phyloP scores from a whole-genome alignment of 768 basidiomycete species.

The Mycena chlorophos region DNA sequence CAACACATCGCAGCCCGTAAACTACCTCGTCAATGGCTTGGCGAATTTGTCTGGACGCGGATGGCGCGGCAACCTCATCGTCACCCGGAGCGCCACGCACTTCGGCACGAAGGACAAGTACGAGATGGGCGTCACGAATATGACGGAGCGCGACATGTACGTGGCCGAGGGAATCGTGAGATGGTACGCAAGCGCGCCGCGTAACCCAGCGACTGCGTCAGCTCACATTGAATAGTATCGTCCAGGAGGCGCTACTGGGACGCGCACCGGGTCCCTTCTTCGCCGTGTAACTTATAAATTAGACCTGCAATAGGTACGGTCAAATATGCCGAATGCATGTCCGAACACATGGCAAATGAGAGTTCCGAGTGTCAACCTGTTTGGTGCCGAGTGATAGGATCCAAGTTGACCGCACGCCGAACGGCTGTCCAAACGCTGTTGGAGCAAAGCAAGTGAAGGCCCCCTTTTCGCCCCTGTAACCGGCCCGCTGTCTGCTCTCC shows the following conservation, averaged over 20 bases:
- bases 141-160: neutral
- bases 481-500: no score
- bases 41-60: neutral
- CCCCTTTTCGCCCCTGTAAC: no score
- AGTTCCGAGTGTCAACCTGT: no score
- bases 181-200: neutral
- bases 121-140: neutral
- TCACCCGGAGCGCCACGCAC: neutral
- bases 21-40: neutral
- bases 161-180: neutral
- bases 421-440: no score
- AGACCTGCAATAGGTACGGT: no score
- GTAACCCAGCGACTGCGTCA: no score
- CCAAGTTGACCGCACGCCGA: no score
- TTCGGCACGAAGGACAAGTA: neutral
- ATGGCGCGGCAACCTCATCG: neutral
- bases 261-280: neutral
- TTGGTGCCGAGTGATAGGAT: no score
- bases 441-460: no score
- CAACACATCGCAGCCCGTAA: neutral
- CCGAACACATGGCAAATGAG: no score
- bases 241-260: neutral
- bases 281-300: neutral
- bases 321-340: no score
- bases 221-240: neutral